Percentiles rank a stretch among this genome's conserved stretches.
phyloP scores from a whole-genome alignment of 2,329 filamentous ascomycete genomes.

The Pseudogymnoascus sp. region DNA sequence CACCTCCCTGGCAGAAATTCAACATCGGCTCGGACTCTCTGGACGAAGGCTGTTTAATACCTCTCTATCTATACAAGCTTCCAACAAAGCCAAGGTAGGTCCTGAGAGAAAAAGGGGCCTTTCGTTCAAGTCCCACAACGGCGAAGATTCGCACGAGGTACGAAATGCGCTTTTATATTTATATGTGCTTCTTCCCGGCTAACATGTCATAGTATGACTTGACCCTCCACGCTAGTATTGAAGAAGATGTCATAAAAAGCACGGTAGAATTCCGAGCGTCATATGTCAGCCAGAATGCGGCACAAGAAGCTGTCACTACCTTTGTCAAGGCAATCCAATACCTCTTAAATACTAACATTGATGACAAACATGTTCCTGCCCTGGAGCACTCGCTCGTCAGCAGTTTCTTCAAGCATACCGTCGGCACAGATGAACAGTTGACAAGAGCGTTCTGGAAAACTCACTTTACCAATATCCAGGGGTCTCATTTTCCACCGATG shows the following conservation, averaged over 20 bases:
- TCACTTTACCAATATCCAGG: neutral
- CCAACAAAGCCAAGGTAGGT: neutral
- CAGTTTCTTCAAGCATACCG: neutral
- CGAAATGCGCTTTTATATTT: neutral
- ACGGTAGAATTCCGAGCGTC: neutral
- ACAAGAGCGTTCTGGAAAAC: neutral
- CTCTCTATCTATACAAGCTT: conserved; percentile 15
- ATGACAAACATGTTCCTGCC: neutral
- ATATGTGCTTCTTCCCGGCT: neutral
- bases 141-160: conserved; percentile 9
- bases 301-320: neutral
- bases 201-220: conserved; percentile 10
- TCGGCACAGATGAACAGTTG: neutral
- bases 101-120: neutral
- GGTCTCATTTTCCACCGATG: neutral
- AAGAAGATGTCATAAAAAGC: neutral
- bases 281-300: neutral
- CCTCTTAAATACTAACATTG: neutral
- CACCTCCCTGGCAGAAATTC: conserved; percentile 38
- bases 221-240: conserved; percentile 1
- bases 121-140: neutral
- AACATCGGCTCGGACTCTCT: conserved; percentile 20
- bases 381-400: neutral
- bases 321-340: neutral
- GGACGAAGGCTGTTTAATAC: conserved; percentile 22